phyloP scores from a whole-genome alignment of 352 stramenopile genomes.

The Phytophthora multivora region DNA sequence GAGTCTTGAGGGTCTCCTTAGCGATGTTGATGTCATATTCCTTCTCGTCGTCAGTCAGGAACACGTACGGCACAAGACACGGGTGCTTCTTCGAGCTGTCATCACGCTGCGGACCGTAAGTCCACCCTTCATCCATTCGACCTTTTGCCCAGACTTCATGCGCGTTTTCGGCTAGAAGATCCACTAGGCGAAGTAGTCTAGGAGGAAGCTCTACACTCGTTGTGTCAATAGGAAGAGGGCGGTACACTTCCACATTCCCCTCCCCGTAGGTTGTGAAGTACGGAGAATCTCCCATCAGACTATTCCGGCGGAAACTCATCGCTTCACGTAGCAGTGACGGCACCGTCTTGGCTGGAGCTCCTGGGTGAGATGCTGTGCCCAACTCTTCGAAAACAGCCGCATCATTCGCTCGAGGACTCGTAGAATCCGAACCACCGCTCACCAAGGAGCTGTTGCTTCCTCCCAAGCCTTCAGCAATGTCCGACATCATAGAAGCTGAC shows the following conservation, averaged over 20 bases:
- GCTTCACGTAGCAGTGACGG: constrained; percentile 68
- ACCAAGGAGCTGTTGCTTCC: constrained; percentile 41
- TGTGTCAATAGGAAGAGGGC: constrained; percentile 80
- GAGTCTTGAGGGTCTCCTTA: constrained; percentile 88
- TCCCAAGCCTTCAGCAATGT: constrained; percentile 35
- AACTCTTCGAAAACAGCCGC: constrained; percentile 38
- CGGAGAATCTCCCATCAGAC: constrained; percentile 78
- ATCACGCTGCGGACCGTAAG: constrained; percentile 79
- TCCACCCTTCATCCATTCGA: constrained; percentile 89
- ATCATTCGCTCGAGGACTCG: constrained; percentile 33
- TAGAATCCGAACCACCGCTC: constrained; percentile 28
- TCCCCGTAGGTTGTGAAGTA: constrained; percentile 78
- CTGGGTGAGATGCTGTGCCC: constrained; percentile 26
- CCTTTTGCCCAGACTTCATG: constrained; percentile 89
- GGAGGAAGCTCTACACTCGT: constrained; percentile 66
- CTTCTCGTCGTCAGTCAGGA: constrained; percentile 89
- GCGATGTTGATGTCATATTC: constrained; percentile 90
- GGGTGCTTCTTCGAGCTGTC: constrained; percentile 83
- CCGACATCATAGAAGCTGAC: constrained; percentile 71
- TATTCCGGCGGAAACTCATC: constrained; percentile 80
- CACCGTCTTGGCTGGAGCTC: constrained; percentile 48
- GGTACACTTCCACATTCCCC: constrained; percentile 64
- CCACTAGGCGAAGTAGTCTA: constrained; percentile 70
- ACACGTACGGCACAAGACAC: constrained; percentile 88
- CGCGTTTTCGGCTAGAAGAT: constrained; percentile 84